Conservation (phyloP, 225 moss, liverwort and hornwort genomes). For the Pseudisothecium myosuroides region DNA sequence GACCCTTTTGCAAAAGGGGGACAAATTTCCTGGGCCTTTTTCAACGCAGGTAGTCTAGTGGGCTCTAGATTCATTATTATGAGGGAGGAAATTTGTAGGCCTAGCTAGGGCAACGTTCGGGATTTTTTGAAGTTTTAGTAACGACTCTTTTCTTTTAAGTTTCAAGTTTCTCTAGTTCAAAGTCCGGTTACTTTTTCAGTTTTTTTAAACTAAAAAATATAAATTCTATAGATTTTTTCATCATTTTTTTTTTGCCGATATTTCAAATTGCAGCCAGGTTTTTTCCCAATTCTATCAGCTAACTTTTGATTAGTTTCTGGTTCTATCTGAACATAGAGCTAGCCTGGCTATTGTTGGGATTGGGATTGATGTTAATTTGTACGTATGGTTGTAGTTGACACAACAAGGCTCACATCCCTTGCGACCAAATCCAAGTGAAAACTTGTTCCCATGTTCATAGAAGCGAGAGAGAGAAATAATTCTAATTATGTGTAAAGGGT, state of each 20-base stretch:
- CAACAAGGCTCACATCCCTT: background rate
- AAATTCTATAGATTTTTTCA: too few relatives aligned
- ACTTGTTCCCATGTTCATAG: fast-evolving
- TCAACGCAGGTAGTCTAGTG: background rate
- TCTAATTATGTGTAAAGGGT: background rate
- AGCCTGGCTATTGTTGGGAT: too few relatives aligned
- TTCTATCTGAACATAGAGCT: too few relatives aligned
- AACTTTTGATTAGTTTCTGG: fast-evolving
- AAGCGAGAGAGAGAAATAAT: background rate
- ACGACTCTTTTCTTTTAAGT: too few relatives aligned
- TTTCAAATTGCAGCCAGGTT: too few relatives aligned
- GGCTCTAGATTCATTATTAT: background rate
- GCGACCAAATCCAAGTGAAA: background rate
- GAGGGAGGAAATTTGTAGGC: background rate
- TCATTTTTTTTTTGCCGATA: fast-evolving
- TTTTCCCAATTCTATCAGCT: too few relatives aligned
- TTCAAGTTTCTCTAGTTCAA: too few relatives aligned
- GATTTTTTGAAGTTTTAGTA: too few relatives aligned
- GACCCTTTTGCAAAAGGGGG: background rate
- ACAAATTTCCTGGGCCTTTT: background rate
- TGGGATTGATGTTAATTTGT: too few relatives aligned
- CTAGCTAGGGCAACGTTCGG: too few relatives aligned
- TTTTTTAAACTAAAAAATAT: too few relatives aligned
- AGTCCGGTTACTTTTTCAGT: too few relatives aligned
- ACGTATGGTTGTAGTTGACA: background rate